Evolutionary conservation across 2,329 filamentous ascomycete species (phyloP), one percentile per base, ranked within the genome.

Genomic region (Sporothrix pseudoabietina): DNA sequence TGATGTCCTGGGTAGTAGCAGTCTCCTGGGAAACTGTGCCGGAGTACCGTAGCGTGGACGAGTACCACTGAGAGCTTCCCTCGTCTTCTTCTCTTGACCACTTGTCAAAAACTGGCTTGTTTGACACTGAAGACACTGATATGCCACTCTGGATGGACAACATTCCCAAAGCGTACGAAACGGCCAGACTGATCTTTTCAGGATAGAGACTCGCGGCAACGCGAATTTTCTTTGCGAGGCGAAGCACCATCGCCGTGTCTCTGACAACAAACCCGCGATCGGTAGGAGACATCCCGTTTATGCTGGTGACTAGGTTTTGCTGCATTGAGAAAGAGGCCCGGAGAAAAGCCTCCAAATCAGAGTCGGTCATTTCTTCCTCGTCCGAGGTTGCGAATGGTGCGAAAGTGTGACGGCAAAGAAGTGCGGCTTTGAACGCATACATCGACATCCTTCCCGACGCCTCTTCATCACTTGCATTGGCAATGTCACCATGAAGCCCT

Each of bases 361-460:
- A 16, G 8, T 57, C 26, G 1, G 39, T 4, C 22, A n/a, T 66
- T 39, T 5, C 8, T 26, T 9, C 12, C 9, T 14, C 3, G 41
- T 44, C 41, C 41, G 12, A 26, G 26, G 26, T 12, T 1, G 16
- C 7, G 1, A 74, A 47, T 0, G 77, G 74, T 1, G 75, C 74
- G 66, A 82, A 84, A 0, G 82, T 84, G 19, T 79, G 79, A 8
- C 83, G 82, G 69, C 88, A 91, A 0, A 91, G 80, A 0, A 92
- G 74, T 0, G 89, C 85, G 0, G 88, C 85, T 79, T 84, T 85
- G 0, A 91, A 82, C 0, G 83, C 83, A 74, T 87, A 89, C 0
- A 77, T 75, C 3, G 84, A 82, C 6, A 80, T 79, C 35, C 81
- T 82, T 22, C 81, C 79, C 0, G 84, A 80, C 0, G 78, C 79